phyloP scores from a whole-genome alignment of 768 basidiomycete genomes.

The Collybia sordida region DNA sequence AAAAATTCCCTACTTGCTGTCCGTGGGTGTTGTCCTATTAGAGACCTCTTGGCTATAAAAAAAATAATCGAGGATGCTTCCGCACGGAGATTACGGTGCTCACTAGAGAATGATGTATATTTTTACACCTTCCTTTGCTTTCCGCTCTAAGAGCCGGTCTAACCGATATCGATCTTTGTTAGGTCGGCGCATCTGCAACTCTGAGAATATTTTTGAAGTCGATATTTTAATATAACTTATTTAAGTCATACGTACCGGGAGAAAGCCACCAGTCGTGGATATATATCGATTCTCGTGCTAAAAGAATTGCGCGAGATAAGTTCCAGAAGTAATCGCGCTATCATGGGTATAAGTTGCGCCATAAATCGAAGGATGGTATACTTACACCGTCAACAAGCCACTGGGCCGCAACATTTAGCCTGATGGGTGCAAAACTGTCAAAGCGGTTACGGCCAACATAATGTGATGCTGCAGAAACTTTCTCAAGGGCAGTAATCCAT shows the following conservation, averaged over 20 bases:
- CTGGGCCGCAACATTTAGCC: slow-evolving; percentile 91
- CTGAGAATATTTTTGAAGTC: slow-evolving; percentile 28
- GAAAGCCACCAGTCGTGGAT: slow-evolving; percentile 99
- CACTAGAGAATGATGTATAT: slow-evolving; percentile 94
- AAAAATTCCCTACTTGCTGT: slow-evolving; percentile 71
- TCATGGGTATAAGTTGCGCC: slow-evolving; percentile 1
- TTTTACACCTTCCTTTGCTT: slow-evolving; percentile 95
- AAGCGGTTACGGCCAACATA: slow-evolving; percentile 86
- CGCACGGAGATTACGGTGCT: slow-evolving; percentile 23
- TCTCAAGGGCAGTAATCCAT: slow-evolving; percentile 91
- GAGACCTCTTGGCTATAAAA: slow-evolving; percentile 86
- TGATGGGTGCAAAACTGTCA: slow-evolving; percentile 90
- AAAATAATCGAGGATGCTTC: slow-evolving; percentile 6
- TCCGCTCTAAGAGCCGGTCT: slow-evolving; percentile 82
- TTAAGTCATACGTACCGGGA: slow-evolving; percentile 51
- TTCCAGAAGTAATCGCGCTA: slow-evolving; percentile 99
- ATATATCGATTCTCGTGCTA: slow-evolving; percentile 87
- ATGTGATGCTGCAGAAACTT: slow-evolving; percentile 70
- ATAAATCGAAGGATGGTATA: slow-evolving; percentile 7
- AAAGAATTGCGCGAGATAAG: slow-evolving; percentile 82
- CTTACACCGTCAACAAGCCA: slow-evolving; percentile 97
- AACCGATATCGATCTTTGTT: slow-evolving; percentile 82
- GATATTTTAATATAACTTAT: not conserved
- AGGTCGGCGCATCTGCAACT: slow-evolving; percentile 84
- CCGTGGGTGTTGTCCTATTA: slow-evolving; percentile 89